Evolutionary conservation across 1,284 basidiomycete genomes (phyloP).

Genomic region (Cryptococcus deneoformans): DNA sequence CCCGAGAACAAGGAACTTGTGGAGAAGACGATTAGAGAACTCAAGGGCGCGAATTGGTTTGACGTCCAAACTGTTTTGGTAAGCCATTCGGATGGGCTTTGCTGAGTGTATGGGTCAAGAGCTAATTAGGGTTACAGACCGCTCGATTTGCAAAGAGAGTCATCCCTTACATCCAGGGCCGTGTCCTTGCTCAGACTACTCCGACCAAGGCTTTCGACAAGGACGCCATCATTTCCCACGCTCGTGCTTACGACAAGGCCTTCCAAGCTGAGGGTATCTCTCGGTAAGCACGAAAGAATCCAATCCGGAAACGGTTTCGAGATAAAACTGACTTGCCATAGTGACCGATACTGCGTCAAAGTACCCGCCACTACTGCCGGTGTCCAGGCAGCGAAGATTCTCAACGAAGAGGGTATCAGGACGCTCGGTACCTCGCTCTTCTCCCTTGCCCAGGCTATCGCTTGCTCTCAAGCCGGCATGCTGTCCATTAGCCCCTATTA

Average conservation of each 20-base stretch:
- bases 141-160: constrained; percentile 20
- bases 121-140: constrained; percentile 10
- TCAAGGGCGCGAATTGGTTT: constrained; percentile 22
- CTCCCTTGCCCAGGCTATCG: constrained; percentile 40
- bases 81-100: constrained; percentile 7
- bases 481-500: constrained; percentile 43
- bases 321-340: background rate
- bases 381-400: constrained; percentile 33
- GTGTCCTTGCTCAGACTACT: constrained; percentile 27
- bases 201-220: constrained; percentile 21
- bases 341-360: constrained; percentile 44
- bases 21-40: constrained; percentile 23
- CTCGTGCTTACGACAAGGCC: constrained; percentile 18
- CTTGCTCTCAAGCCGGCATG: constrained; percentile 40
- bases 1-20: constrained; percentile 33
- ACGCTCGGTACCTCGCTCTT: constrained; percentile 45
- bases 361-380: constrained; percentile 42
- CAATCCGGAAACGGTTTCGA: too few species aligned
- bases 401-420: constrained; percentile 34
- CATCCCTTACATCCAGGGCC: constrained; percentile 21
- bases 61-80: constrained; percentile 31
- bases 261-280: constrained; percentile 26
- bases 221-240: constrained; percentile 22
- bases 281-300: constrained; percentile 8
- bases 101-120: background rate